These are phyloP conservation scores for Populus alba DNA, from an alignment of 345 rosid genomes.

Conservation along the genomic window DNA sequence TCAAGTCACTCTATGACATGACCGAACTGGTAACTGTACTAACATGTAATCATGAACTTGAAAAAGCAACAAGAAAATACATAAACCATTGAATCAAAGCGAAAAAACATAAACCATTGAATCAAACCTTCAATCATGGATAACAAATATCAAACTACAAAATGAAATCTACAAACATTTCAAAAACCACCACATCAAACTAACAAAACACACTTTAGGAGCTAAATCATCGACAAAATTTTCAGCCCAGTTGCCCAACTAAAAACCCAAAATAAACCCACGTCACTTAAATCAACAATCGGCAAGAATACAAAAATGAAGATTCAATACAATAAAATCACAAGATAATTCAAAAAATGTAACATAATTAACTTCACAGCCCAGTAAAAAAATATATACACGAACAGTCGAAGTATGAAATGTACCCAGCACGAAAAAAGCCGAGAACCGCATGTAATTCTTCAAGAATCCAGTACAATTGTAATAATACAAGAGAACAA, in stretches of 20 bases:
- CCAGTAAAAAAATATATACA: no score
- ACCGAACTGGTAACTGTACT: no score
- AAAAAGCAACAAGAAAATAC: no score
- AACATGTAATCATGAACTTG: no score
- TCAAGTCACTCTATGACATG: no score
- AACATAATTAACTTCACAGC: neutral
- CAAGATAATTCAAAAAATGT: neutral
- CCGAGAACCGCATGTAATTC: constrained; percentile 93
- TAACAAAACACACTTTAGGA: neutral
- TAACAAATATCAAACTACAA: no score
- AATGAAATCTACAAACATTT: neutral
- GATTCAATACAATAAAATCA: neutral
- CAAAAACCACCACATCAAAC: neutral
- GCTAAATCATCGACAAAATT: neutral
- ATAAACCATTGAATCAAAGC: no score
- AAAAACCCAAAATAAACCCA: neutral
- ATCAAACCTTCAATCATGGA: no score
- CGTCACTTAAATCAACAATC: neutral
- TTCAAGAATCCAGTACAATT: constrained; percentile 87
- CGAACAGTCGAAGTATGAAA: neutral
- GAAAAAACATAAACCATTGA: no score
- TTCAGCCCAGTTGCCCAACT: neutral
- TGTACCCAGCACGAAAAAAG: constrained; percentile 72
- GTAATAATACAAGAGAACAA: constrained; percentile 86
- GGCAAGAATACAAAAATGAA: neutral